Evolutionary conservation across 164 flowering plant species (phyloP), one percentile per base, ranked within the genome.

Genomic region (Liriodendron chinense): DNA sequence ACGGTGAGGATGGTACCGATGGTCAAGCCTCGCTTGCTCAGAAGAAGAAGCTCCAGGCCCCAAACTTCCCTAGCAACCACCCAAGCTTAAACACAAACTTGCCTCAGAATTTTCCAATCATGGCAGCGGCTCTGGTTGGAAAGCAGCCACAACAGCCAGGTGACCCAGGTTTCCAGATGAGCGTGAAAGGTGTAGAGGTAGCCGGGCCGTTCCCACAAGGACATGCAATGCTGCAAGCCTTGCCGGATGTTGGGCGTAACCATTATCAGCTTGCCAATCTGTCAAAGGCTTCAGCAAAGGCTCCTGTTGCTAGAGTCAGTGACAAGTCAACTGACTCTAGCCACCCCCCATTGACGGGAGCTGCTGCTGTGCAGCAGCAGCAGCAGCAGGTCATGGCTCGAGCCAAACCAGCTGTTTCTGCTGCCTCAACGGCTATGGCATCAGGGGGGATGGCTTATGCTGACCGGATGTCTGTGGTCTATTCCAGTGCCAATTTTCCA

Each of bases 331-430:
- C 68, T n/a, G 77, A 69, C 21, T 59, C 77, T 3, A 21, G 23
- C 26, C 25, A 57, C 67, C 7, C 77, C 64, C 76, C 67, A 22
- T 67, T 26, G 26, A 66, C 23, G 20, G 49, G 49, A 16, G 24
- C 62, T 20, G 63, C 76, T 67, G 71, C 22, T 48, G 62, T 49
- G 47, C n/a, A n/a, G n/a, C n/a, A n/a, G n/a, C n/a, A n/a, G 34
- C 70, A 74, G 47, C 50, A 74, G 16, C 76, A 74, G 65, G 65
- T 20, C 48, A 53, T 74, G 64, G 64, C 76, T 26, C 74, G 21
- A 18, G 14, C 65, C 48, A 72, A 72, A 72, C 49, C 48, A 59
- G 7, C 69, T 28, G 49, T 21, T 57, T 20, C 76, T 53, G 21
- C 65, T 26, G 20, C 26, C 26, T 28, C 71, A 24, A 16, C 64